Conservation (phyloP, 2,329 filamentous ascomycete species). For the Neonectria neomacrospora region DNA sequence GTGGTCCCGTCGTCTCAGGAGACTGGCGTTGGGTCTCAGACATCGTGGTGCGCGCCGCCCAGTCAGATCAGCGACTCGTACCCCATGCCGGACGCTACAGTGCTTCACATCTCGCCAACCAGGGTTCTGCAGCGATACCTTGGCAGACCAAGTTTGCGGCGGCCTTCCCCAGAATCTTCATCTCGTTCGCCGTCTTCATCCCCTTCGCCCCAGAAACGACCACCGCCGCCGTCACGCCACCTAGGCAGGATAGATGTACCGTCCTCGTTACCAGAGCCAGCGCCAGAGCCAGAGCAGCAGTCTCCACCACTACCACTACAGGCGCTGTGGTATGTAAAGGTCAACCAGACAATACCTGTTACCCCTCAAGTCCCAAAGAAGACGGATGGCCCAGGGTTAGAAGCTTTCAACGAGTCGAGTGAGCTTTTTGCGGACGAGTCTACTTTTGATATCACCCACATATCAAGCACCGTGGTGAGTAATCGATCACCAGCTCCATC, state of each 20-base stretch:
- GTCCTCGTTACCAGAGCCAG: conserved; percentile 41
- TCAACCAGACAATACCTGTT: conserved; percentile 40
- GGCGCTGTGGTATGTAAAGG: conserved; percentile 7
- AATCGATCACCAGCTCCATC: conserved; percentile 28
- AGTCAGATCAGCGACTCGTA: conserved; percentile 68
- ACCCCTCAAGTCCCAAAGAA: conserved; percentile 33
- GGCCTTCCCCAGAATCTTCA: conserved; percentile 39
- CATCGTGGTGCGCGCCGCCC: conserved; percentile 57
- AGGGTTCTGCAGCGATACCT: conserved; percentile 62
- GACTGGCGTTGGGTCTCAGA: conserved; percentile 36
- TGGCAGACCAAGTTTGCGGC: conserved; percentile 42
- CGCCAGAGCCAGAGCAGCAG: conserved; percentile 27
- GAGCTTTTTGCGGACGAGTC: conserved; percentile 24
- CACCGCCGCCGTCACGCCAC: not conserved
- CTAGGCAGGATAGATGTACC: conserved; percentile 29
- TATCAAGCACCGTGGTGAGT: conserved; percentile 47
- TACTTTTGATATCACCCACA: conserved; percentile 46
- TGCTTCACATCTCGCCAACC: conserved; percentile 57
- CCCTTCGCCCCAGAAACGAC: conserved; percentile 19
- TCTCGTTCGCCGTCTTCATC: conserved; percentile 32
- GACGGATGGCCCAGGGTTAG: not conserved
- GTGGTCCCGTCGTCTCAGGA: conserved; percentile 23
- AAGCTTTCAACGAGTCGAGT: conserved; percentile 21
- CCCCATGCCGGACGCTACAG: conserved; percentile 48
- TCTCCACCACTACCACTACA: conserved; percentile 15